Evolutionary conservation across 2,329 filamentous ascomycete genomes (phyloP), one percentile per base, ranked within the genome.

Genomic region (Pseudodiploospora longispora): DNA sequence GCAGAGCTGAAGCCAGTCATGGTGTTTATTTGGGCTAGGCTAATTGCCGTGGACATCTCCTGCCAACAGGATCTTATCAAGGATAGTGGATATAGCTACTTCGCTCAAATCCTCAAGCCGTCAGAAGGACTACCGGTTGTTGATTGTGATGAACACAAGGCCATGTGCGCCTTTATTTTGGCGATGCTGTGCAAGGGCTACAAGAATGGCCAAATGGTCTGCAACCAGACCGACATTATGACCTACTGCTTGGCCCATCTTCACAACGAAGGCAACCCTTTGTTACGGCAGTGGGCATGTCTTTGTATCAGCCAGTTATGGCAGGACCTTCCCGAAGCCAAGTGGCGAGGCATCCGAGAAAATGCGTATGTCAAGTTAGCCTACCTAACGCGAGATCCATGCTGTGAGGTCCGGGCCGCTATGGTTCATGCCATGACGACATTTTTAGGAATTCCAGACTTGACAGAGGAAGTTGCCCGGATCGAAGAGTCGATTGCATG

Each of bases 1-100:
- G 79, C 88, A 38, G 93, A 98, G 63, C 69, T 98, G 49, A 97
- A 97, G 59, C 91, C 93, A 0, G 90, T 97, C 48, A 97, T 98
- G 93, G 90, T 98, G 5, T 98, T 97, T 64, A 98, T 98, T 50
- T 98, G 93, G 93, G 90, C 93, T 5, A 80, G 93, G 40, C 88
- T 98, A 36, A 79, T 98, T 51, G 93, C 93, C 6, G 93, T 98
- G 5, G 93, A 98, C 59, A 83, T 93, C 47, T 87, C 87, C 1
- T 96, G 93, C 58, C 93, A 98, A 63, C 82, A 83, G 50, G 93
- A 98, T 62, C 72, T 98, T 9, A 80, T 97, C 55, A 97, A 97
- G 65, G 93, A 98, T 60, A 95, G 90, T 56, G 93, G 93, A 6
- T 97, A 95, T 59, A 87, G 88, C 57, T 98, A 98, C 67, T 98